Evolutionary conservation across 1,284 basidiomycete species (phyloP), one percentile per base, ranked within the genome.

Genomic region (Psilocybe mexicana): DNA sequence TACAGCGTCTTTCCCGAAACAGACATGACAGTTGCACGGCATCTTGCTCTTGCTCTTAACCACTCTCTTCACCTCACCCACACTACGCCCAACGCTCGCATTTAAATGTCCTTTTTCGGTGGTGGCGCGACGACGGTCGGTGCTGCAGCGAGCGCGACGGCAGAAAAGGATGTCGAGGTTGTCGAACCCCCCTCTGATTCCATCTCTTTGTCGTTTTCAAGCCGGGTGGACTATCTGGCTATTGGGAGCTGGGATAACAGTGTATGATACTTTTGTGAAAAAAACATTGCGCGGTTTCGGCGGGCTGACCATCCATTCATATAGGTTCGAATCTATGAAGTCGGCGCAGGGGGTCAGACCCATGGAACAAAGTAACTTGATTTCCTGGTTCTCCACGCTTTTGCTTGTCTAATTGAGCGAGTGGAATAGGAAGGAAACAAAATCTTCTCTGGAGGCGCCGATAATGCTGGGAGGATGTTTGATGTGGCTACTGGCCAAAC

Each of bases 391-490:
- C 42, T 24, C 7, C 6, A 36, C 38, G 25, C n/a, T 38, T 35
- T 52, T 45, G 2, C 52, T 44, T 2, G 4, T 40, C 42, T 48
- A 43, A 45, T 48, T 56, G 23, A 43, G 52, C 14, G 51, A 10
- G 8, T 33, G 30, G 30, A 8, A n/a, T 61, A 88, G 88, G 91
- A 93, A 61, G 92, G 92, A 33, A 87, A 80, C 66, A 92, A 92
- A 70, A 77, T 94, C 35, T 84, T 95, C 66, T 93, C 92, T 18
- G 88, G 87, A n/a, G 93, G 92, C 42, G 90, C 89, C 38, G 94
- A 96, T 76, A 93, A 93, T 70, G 87, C 87, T 7, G 92, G 82
- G 4, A 81, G 88, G 52, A 87, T 92, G 83, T 93, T 86, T 72
- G 93, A 96, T 69, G 77, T 93, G 43, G 78, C 81, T 36, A 92